phyloP scores from a whole-genome alignment of 306 rosid species.

The Purshia tridentata region DNA sequence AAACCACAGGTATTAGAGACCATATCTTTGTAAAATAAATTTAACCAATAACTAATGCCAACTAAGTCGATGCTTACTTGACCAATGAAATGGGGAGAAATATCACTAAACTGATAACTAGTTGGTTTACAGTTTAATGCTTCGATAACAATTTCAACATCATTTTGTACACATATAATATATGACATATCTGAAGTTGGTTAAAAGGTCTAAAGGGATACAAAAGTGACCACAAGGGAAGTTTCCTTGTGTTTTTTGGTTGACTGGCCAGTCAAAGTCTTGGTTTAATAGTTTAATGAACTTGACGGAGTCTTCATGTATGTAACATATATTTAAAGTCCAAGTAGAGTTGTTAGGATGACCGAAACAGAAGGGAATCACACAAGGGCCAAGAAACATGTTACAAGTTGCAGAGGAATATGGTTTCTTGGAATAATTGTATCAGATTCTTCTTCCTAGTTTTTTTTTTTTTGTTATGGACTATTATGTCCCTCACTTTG shows the following conservation, averaged over 20 bases:
- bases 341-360: neutral
- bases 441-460: neutral
- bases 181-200: neutral
- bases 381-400: neutral
- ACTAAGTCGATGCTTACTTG: no score
- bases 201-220: neutral
- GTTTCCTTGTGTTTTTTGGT: neutral
- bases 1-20: conserved; percentile 3
- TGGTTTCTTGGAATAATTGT: neutral
- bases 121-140: no score
- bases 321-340: neutral
- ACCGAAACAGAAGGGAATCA: neutral
- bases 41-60: no score
- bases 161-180: no score
- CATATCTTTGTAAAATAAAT: neutral
- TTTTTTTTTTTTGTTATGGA: neutral
- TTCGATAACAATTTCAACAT: no score
- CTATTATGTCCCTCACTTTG: neutral
- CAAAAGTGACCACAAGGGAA: neutral
- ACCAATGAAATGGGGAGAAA: no score
- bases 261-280: neutral
- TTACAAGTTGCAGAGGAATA: neutral
- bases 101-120: no score
- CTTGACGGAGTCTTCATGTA: neutral
- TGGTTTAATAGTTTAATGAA: neutral